A percentile compares a stretch with the other conserved stretches of the same genome.
These are phyloP conservation scores for Picea sitchensis DNA, from an alignment of 75 land plant genomes.

Conservation along the genomic window DNA sequence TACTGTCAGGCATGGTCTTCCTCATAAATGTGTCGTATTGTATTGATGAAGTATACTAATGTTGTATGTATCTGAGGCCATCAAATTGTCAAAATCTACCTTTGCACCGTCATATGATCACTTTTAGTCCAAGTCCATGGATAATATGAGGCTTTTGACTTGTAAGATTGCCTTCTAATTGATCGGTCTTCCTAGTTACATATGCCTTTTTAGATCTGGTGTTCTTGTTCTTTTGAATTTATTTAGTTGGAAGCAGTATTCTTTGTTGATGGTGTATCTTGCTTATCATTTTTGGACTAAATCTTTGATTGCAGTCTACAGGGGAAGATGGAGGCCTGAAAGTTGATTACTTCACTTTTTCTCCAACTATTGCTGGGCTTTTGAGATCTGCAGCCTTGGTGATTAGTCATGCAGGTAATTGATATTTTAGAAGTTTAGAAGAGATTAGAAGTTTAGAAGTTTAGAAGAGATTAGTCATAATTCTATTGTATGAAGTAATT, in stretches of 20 bases:
- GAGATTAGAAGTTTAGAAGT: background rate
- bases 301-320: conserved; percentile 35
- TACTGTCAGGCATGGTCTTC: background rate
- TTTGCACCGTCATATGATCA: background rate
- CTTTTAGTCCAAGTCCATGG: background rate
- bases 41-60: background rate
- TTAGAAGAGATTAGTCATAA: too few relatives aligned
- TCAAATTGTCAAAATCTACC: too few relatives aligned
- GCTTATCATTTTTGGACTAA: background rate
- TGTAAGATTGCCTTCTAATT: background rate
- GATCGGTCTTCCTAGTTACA: too few relatives aligned
- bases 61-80: too few relatives aligned
- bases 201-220: background rate
- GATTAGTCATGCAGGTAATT: conserved; percentile 92
- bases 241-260: background rate
- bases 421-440: background rate
- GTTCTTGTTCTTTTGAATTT: background rate
- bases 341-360: conserved; percentile 77
- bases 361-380: conserved; percentile 66
- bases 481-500: background rate
- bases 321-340: conserved; percentile 52
- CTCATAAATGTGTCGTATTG: background rate
- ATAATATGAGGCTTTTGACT: background rate
- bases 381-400: conserved; percentile 73
- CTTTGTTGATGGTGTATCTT: background rate